A percentile compares a stretch with the other conserved stretches of the same genome.
These are phyloP conservation scores for Russula vinacea DNA, from an alignment of 768 basidiomycete species.

Conservation along the genomic window DNA sequence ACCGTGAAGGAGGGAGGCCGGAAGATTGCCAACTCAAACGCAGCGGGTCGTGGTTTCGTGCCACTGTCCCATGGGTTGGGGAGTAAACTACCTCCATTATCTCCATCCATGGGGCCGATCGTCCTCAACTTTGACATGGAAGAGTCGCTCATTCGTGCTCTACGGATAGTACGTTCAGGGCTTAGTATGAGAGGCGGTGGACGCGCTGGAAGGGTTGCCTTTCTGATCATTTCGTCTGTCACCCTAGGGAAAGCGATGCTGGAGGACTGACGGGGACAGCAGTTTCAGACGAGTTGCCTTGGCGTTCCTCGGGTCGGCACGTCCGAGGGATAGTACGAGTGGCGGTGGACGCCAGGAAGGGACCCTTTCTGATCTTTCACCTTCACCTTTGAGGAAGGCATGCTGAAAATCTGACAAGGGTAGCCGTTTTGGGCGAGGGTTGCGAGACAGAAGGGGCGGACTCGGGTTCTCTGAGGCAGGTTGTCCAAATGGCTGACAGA, in stretches of 20 bases:
- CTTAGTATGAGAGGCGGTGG: conserved; percentile 7
- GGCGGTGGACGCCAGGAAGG: background rate
- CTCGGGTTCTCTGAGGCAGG: background rate
- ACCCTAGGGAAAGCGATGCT: background rate
- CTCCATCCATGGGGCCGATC: background rate
- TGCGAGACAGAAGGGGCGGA: background rate
- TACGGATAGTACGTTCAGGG: background rate
- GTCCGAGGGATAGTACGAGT: background rate
- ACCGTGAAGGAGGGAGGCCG: background rate
- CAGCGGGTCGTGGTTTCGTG: background rate
- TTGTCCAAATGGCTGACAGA: background rate
- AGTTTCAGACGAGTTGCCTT: background rate
- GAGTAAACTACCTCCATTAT: background rate
- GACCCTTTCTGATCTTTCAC: no score
- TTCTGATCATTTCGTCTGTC: background rate
- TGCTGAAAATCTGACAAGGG: background rate
- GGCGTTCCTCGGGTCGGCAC: background rate
- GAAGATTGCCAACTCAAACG: background rate
- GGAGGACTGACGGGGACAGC: background rate
- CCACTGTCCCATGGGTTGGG: conserved; percentile 18
- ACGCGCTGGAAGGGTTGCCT: background rate
- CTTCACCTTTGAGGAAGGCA: background rate
- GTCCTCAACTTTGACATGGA: background rate
- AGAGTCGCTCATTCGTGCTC: background rate
- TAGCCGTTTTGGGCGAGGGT: background rate